Base-by-base conservation (phyloP, 2,329 filamentous ascomycete genomes). In the Microdochium paspali region DNA sequence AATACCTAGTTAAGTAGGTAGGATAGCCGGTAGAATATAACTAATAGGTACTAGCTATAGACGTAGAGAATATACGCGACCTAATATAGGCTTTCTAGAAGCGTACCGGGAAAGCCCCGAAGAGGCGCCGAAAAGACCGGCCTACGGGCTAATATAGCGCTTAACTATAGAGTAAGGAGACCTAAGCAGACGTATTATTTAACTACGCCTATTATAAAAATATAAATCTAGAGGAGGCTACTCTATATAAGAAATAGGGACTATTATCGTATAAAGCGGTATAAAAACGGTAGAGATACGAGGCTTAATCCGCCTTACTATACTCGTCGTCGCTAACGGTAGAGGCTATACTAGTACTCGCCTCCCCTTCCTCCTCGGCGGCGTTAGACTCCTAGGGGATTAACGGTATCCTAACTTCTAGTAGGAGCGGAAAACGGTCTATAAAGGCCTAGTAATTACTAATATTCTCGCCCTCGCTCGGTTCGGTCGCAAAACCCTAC, bases 1-100 rank as follows among this genome's bases (percentile, higher is more conserved):
- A 44, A 12, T 50, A 49, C 39, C 39, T 45, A 15, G 21, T 39
- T 12, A 49, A 48, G 28, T 48, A 46, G 48, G 28, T 23, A 21
- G 35, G 46, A 10, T 50, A 24, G 44, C 44, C 24, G 6, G 13
- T n/a, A 30, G n/a, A n/a, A n/a, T n/a, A n/a, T n/a, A n/a, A n/a
- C n/a, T n/a, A n/a, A n/a, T n/a, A n/a, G n/a, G n/a, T 24, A 46
- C 13, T 46, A 46, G 13, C 6, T 20, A 18, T 7, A 6, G 24
- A 46, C 24, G 26, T 46, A 23, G n/a, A 24, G 13, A 46, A 46
- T 31, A 25, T 25, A n/a, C 7, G n/a, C 7, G 24, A 28, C 7
- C 7, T 20, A 15, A 46, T 46, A 7, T 12, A 6, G 24, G 26
- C 24, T 13, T 46, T 7, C 18, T 13, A 20, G 15, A 46, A 35